phyloP scores from a whole-genome alignment of 352 stramenopile species.

The Pythium sukuiense region DNA sequence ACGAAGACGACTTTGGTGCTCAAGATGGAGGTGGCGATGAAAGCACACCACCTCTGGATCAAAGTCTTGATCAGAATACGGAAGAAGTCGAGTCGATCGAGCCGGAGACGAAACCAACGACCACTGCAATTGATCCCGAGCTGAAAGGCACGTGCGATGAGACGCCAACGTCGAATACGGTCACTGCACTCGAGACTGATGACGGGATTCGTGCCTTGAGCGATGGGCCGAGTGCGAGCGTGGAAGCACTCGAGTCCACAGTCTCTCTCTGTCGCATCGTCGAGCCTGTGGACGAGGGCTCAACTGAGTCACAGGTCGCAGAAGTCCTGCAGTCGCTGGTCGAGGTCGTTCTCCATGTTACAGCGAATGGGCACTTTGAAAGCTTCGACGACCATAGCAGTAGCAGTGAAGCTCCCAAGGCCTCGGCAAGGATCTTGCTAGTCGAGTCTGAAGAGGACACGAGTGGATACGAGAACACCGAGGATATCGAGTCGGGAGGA shows the following conservation, averaged over 20 bases:
- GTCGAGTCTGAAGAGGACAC: neutral
- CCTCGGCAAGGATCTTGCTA: too few species aligned
- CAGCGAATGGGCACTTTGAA: neutral
- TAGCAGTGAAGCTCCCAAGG: too few species aligned
- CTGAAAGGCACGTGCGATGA: too few species aligned
- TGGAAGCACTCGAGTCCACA: too few species aligned
- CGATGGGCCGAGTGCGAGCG: neutral
- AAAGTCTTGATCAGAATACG: neutral
- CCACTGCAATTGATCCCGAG: too few species aligned
- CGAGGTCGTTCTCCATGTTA: neutral
- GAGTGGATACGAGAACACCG: neutral
- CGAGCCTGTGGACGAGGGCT: neutral
- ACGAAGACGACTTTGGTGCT: neutral
- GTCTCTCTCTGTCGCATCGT: too few species aligned
- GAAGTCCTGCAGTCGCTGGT: neutral
- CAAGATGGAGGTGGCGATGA: neutral
- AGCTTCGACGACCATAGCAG: too few species aligned
- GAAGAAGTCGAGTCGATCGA: neutral
- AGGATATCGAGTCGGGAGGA: neutral
- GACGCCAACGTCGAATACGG: too few species aligned
- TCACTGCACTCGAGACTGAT: neutral
- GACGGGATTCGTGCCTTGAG: neutral
- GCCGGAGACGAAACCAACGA: neutral
- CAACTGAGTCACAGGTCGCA: neutral
- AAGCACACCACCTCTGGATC: neutral